Percentiles rank a stretch among this genome's conserved stretches.
Conservation (phyloP, 169 alveolate genomes). For the Amoebophrya sp. region DNA sequence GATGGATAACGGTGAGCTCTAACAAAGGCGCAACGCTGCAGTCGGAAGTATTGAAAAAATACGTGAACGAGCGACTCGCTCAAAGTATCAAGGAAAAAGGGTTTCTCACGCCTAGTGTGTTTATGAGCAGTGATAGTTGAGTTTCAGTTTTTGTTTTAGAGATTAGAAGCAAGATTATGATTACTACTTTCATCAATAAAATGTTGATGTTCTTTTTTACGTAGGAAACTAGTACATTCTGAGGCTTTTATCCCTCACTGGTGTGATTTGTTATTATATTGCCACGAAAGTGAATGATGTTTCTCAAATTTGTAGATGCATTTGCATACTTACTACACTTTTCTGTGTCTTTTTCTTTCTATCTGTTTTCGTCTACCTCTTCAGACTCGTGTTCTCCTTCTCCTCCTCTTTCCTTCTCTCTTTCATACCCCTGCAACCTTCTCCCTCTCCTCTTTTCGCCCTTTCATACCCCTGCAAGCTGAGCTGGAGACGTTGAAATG, state of each 20-base stretch:
- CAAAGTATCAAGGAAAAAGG: not conserved
- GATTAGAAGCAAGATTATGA: not conserved
- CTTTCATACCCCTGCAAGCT: not conserved
- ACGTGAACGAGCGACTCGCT: not conserved
- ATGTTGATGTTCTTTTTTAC: not conserved
- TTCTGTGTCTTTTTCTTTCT: too few relatives aligned
- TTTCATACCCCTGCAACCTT: too few relatives aligned
- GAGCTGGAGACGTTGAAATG: conserved; percentile 3
- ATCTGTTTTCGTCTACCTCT: too few relatives aligned
- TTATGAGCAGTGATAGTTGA: too few relatives aligned
- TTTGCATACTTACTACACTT: not conserved
- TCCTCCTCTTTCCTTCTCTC: too few relatives aligned
- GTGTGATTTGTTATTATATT: too few relatives aligned
- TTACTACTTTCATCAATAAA: not conserved
- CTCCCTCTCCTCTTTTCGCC: too few relatives aligned
- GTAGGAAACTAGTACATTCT: not conserved
- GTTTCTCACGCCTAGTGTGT: not conserved
- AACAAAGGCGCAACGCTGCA: not conserved
- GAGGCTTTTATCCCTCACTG: not conserved
- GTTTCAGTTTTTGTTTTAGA: too few relatives aligned
- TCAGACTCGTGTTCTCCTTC: too few relatives aligned
- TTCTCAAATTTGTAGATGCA: not conserved
- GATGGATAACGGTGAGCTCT: too few relatives aligned
- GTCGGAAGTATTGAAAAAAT: not conserved
- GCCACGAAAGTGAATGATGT: too few relatives aligned